phyloP scores from a whole-genome alignment of 805 yeast species.

The Kluyveromyces dobzhanskii region DNA sequence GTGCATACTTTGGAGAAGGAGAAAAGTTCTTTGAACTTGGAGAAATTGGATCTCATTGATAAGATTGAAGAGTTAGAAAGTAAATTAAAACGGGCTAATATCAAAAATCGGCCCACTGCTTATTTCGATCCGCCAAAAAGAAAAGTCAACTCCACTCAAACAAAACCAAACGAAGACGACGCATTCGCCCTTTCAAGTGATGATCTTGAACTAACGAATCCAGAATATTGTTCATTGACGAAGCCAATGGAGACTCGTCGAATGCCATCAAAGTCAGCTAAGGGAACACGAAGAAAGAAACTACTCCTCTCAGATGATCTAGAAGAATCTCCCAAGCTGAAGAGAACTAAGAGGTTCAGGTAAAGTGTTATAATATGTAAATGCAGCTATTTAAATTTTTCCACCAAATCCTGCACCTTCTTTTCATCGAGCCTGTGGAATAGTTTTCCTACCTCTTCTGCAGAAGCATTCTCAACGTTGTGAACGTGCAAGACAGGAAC shows the following conservation, averaged over 20 bases:
- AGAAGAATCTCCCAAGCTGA: slow-evolving; percentile 13
- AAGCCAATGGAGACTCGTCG: slow-evolving; percentile 8
- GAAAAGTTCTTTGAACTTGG: slow-evolving; percentile 15
- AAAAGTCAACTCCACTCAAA: slow-evolving; percentile 1
- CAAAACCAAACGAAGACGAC: slow-evolving; percentile 11
- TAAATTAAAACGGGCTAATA: slow-evolving; percentile 3
- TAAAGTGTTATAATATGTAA: background rate
- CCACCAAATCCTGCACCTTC: slow-evolving; percentile 35
- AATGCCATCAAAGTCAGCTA: background rate
- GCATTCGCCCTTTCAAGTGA: slow-evolving; percentile 28
- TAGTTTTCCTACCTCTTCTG: slow-evolving; percentile 42
- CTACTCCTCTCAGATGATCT: slow-evolving; percentile 25
- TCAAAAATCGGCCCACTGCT: slow-evolving; percentile 2
- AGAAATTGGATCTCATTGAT: slow-evolving; percentile 21
- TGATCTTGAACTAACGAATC: slow-evolving; percentile 26
- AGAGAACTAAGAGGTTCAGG: slow-evolving; percentile 15
- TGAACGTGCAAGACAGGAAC: slow-evolving; percentile 72
- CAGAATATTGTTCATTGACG: slow-evolving; percentile 20
- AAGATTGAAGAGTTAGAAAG: slow-evolving; percentile 16
- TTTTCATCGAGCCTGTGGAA: slow-evolving; percentile 59
- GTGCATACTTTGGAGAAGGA: slow-evolving; percentile 14
- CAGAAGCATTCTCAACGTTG: slow-evolving; percentile 27
- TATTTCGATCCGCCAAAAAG: slow-evolving; percentile 5
- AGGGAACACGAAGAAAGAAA: slow-evolving; percentile 18
- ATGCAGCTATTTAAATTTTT: slow-evolving; percentile 3